phyloP scores from a whole-genome alignment of 2,329 filamentous ascomycete genomes.

The Colletotrichum sp. region DNA sequence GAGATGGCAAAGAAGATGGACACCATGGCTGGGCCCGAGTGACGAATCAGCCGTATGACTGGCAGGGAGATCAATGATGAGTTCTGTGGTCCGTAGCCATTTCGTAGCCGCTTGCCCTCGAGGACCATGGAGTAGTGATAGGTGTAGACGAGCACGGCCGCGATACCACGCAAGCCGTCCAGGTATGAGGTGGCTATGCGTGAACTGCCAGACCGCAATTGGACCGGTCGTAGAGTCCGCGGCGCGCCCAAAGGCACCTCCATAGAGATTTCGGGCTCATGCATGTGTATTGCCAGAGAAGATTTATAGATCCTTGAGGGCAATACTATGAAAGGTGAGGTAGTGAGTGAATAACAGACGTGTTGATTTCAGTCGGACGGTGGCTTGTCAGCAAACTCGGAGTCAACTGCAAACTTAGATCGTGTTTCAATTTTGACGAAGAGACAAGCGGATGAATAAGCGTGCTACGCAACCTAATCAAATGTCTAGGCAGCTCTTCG shows the following conservation, averaged over 20 bases:
- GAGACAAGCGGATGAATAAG: not conserved
- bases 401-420: not conserved
- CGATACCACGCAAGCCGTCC: not conserved
- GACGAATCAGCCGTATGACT: not conserved
- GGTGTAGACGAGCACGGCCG: not conserved
- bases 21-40: not conserved
- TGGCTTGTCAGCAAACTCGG: not conserved
- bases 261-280: not conserved
- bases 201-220: not conserved
- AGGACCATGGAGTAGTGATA: not conserved
- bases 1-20: not conserved
- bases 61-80: not conserved
- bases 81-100: not conserved
- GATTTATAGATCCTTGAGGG: not conserved
- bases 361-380: not conserved
- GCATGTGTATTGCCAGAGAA: not conserved
- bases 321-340: not conserved
- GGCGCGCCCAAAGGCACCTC: not conserved
- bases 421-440: not conserved
- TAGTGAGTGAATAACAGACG: fast-evolving
- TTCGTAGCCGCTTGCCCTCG: not conserved
- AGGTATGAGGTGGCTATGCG: not conserved
- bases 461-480: not conserved
- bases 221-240: not conserved
- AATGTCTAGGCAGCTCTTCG: not conserved